Evolutionary conservation across 805 yeast species (phyloP).

Genomic region (Lipomyces sp.): DNA sequence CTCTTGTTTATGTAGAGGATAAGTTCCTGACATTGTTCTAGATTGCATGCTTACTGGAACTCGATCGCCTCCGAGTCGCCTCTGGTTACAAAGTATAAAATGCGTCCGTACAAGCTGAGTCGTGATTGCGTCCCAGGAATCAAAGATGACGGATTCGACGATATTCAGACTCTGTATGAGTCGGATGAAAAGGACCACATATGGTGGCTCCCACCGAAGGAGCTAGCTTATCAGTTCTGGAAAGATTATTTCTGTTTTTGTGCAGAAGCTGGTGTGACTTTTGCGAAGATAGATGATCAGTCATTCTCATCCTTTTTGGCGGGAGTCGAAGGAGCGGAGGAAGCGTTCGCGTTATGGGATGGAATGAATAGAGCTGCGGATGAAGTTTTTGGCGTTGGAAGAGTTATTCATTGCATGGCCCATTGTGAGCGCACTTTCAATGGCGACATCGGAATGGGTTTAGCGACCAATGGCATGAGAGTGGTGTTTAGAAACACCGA

Average conservation of each 20-base stretch:
- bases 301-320: conserved; percentile 10
- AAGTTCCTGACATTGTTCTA: neutral
- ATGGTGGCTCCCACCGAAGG: conserved; percentile 19
- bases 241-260: conserved; percentile 8
- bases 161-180: neutral
- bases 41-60: conserved; percentile 10
- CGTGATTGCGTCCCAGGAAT: conserved; percentile 8
- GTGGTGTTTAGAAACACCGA: conserved; percentile 15
- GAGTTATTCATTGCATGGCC: conserved; percentile 16
- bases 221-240: conserved; percentile 10
- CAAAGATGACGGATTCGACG: neutral
- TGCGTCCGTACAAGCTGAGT: conserved; percentile 4
- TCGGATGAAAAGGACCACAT: conserved; percentile 7
- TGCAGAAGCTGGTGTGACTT: conserved; percentile 6
- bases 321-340: conserved; percentile 13
- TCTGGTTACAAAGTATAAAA: conserved; percentile 6
- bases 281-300: conserved; percentile 14
- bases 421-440: conserved; percentile 12
- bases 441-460: conserved; percentile 12
- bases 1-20: neutral
- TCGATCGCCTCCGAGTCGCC: conserved; percentile 10
- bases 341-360: conserved; percentile 12
- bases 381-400: conserved; percentile 6
- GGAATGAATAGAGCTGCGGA: conserved; percentile 13
- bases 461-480: conserved; percentile 7